Conservation (phyloP, 768 basidiomycete species). For the Collybia sordida region DNA sequence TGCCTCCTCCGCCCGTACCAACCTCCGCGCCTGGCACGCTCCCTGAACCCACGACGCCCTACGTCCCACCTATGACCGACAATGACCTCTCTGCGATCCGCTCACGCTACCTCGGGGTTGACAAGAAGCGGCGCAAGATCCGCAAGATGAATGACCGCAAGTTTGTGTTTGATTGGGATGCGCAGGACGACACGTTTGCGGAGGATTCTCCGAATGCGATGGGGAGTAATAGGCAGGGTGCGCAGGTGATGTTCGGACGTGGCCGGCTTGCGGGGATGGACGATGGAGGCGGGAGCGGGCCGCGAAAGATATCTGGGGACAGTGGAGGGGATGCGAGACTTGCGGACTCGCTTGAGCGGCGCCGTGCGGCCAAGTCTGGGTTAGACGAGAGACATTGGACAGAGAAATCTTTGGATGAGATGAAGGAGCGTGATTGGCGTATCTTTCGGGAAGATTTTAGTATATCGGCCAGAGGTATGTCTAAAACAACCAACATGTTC, state of each 20-base stretch:
- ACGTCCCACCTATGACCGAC: constrained; percentile 71
- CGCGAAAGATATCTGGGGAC: constrained; percentile 28
- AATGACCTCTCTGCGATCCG: constrained; percentile 81
- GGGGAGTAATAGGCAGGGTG: constrained; percentile 73
- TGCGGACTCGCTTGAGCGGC: constrained; percentile 80
- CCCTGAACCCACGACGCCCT: constrained; percentile 34
- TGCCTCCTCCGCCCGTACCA: constrained; percentile 34
- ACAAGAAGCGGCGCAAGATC: constrained; percentile 92
- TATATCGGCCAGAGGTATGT: constrained; percentile 84
- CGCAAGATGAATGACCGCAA: constrained; percentile 95
- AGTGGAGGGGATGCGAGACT: constrained; percentile 46
- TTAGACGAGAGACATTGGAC: constrained; percentile 98
- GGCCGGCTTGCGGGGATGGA: constrained; percentile 87
- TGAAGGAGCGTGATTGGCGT: constrained; percentile 98
- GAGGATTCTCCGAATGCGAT: constrained; percentile 73
- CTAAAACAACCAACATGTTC: background rate
- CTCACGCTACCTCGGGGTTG: constrained; percentile 91
- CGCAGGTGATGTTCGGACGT: constrained; percentile 87
- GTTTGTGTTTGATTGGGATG: constrained; percentile 99
- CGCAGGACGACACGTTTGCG: constrained; percentile 89
- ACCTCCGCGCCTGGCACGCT: constrained; percentile 32
- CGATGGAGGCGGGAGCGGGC: constrained; percentile 57
- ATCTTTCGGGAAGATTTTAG: constrained; percentile 99
- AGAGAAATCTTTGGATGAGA: constrained; percentile 87
- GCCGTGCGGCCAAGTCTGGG: constrained; percentile 77